phyloP scores from a whole-genome alignment of 768 basidiomycete genomes.

The Leucosporidium yakuticum region DNA sequence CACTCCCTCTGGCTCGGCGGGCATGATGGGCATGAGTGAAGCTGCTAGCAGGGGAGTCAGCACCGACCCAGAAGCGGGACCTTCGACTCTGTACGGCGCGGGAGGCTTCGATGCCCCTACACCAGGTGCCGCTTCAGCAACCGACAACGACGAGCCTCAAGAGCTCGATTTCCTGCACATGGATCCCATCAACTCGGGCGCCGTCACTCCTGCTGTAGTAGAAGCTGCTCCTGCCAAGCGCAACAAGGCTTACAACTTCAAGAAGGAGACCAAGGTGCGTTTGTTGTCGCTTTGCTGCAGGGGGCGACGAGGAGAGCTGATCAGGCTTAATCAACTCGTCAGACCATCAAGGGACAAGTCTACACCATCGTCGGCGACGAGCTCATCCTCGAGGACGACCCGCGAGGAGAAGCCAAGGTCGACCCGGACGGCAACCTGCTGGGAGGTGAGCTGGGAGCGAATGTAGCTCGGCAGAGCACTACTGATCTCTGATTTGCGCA shows the following conservation, averaged over 20 bases:
- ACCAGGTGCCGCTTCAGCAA: background rate
- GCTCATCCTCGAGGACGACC: slow-evolving; percentile 71
- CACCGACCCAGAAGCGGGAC: background rate
- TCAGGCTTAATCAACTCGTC: slow-evolving; percentile 32
- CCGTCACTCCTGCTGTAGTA: slow-evolving; percentile 43
- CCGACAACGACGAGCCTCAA: slow-evolving; percentile 3
- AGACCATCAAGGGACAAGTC: slow-evolving; percentile 58
- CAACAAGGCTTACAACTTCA: slow-evolving; percentile 46
- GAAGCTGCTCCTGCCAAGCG: slow-evolving; percentile 42
- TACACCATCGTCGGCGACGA: slow-evolving; percentile 85
- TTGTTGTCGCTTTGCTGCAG: background rate
- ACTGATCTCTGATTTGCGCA: background rate
- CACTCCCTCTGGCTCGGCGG: background rate
- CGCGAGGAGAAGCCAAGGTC: slow-evolving; percentile 85
- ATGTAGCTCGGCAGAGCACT: slow-evolving; percentile 12
- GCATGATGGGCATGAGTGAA: slow-evolving; percentile 38
- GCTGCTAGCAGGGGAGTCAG: background rate
- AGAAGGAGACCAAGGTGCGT: slow-evolving; percentile 39
- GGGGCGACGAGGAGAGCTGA: background rate
- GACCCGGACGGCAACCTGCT: slow-evolving; percentile 75
- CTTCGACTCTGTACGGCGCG: background rate
- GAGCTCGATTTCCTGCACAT: slow-evolving; percentile 33
- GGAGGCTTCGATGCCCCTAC: background rate
- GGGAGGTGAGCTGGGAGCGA: slow-evolving; percentile 55
- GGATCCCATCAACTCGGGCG: slow-evolving; percentile 41